A percentile compares a stretch with the other conserved stretches of the same genome.
phyloP scores from a whole-genome alignment of 805 yeast genomes.

The Phaffomyces opuntiae region DNA sequence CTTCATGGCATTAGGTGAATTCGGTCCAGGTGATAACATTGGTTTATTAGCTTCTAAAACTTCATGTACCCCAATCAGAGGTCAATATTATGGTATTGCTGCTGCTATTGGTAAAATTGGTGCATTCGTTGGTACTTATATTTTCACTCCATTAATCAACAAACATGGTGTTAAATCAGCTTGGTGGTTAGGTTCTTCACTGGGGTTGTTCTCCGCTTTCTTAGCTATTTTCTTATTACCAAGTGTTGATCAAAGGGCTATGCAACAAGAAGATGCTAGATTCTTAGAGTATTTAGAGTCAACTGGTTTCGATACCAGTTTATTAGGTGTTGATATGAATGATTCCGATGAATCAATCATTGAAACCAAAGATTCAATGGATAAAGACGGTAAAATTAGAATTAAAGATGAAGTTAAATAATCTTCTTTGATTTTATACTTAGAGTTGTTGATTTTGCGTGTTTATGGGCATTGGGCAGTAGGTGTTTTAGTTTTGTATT shows the following conservation, averaged over 20 bases:
- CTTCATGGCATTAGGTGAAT: constrained; percentile 81
- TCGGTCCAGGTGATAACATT: constrained; percentile 91
- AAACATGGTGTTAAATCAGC: constrained; percentile 69
- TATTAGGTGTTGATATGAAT: constrained; percentile 34
- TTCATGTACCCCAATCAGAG: constrained; percentile 80
- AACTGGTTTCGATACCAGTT: constrained; percentile 64
- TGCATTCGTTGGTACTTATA: constrained; percentile 85
- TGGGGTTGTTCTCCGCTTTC: constrained; percentile 66
- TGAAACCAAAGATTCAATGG: not conserved
- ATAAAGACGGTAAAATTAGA: too few relatives aligned
- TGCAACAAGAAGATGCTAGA: constrained; percentile 66
- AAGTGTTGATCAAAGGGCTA: constrained; percentile 74
- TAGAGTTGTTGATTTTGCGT: too few relatives aligned
- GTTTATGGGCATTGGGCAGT: too few relatives aligned
- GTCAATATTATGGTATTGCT: constrained; percentile 83
- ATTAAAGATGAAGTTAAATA: too few relatives aligned
- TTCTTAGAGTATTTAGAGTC: constrained; percentile 61
- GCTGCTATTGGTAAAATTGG: constrained; percentile 92
- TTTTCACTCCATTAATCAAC: constrained; percentile 73
- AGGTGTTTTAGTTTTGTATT: not conserved
- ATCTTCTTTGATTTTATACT: too few relatives aligned
- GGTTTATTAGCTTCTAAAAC: constrained; percentile 86
- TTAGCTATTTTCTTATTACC: constrained; percentile 71
- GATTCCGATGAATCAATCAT: constrained; percentile 1
- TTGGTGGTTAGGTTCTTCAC: constrained; percentile 72